A percentile compares a stretch with the other conserved stretches of the same genome.
These are phyloP conservation scores for Ophiostoma australiae DNA, from an alignment of 2,329 filamentous ascomycete species.

Conservation along the genomic window DNA sequence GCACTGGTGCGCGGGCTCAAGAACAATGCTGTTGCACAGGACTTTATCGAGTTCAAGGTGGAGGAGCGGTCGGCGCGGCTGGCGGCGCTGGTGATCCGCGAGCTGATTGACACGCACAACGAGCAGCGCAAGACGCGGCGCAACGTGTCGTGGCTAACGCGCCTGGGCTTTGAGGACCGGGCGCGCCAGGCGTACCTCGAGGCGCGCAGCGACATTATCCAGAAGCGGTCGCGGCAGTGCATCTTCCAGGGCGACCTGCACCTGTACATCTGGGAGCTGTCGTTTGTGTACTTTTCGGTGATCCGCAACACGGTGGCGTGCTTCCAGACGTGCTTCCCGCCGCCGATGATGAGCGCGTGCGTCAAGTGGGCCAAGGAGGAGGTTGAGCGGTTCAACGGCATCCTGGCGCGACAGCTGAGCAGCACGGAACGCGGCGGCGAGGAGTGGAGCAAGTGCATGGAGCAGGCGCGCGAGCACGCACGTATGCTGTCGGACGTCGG, in stretches of 20 bases:
- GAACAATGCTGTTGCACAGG: constrained; percentile 80
- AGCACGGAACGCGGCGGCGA: constrained; percentile 72
- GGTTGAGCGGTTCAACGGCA: constrained; percentile 82
- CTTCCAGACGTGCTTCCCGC: constrained; percentile 81
- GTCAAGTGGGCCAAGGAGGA: constrained; percentile 98
- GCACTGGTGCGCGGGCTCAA: constrained; percentile 73
- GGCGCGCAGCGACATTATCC: constrained; percentile 71
- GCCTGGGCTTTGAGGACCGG: constrained; percentile 83
- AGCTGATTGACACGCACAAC: constrained; percentile 71
- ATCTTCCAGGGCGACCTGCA: constrained; percentile 92
- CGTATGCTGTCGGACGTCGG: constrained; percentile 77
- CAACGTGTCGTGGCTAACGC: constrained; percentile 77
- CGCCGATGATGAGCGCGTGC: constrained; percentile 83
- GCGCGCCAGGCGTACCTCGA: constrained; percentile 82
- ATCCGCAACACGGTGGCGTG: constrained; percentile 89
- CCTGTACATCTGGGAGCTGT: constrained; percentile 89
- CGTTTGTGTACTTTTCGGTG: constrained; percentile 91
- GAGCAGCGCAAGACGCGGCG: constrained; percentile 72
- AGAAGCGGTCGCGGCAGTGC: constrained; percentile 80
- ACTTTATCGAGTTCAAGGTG: constrained; percentile 87
- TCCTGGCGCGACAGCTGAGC: constrained; percentile 78
- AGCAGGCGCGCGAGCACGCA: constrained; percentile 74
- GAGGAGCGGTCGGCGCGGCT: constrained; percentile 77
- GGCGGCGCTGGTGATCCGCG: constrained; percentile 68
- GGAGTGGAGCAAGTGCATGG: constrained; percentile 78